These are phyloP conservation scores for Ploettnerulaceae sp. DNA, from an alignment of 2,329 filamentous ascomycete genomes.

Conservation along the genomic window DNA sequence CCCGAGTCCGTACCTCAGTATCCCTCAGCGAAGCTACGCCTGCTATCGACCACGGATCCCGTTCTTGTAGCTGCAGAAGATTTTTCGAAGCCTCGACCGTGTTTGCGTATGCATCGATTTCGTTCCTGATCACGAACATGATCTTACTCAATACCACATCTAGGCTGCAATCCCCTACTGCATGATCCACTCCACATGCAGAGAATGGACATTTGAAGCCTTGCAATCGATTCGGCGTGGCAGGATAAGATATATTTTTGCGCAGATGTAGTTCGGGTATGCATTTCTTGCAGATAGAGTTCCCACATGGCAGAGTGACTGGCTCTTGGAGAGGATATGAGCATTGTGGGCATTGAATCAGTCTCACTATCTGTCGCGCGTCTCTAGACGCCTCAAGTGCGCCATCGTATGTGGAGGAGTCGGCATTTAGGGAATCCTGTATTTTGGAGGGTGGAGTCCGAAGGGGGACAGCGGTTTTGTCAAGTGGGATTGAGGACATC, in stretches of 20 bases:
- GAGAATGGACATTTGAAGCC: slow-evolving; percentile 71
- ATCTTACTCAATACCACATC: slow-evolving; percentile 74
- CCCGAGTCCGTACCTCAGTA: slow-evolving; percentile 32
- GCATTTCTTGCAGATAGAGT: slow-evolving; percentile 70
- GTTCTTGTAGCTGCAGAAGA: slow-evolving; percentile 38
- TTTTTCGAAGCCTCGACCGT: slow-evolving; percentile 35
- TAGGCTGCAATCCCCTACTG: slow-evolving; percentile 67
- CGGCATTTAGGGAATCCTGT: background rate
- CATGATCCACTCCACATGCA: slow-evolving; percentile 66
- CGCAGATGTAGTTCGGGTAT: slow-evolving; percentile 62
- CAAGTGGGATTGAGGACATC: slow-evolving; percentile 26
- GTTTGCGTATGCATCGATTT: slow-evolving; percentile 42
- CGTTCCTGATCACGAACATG: slow-evolving; percentile 53
- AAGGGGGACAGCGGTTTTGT: slow-evolving; percentile 16
- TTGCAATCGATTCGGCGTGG: slow-evolving; percentile 57
- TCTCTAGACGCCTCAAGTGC: slow-evolving; percentile 47
- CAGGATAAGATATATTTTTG: slow-evolving; percentile 72
- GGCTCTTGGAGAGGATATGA: slow-evolving; percentile 60
- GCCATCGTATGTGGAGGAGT: slow-evolving; percentile 8
- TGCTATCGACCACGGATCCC: slow-evolving; percentile 39
- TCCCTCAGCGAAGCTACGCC: slow-evolving; percentile 40
- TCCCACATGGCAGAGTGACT: slow-evolving; percentile 75
- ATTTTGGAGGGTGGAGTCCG: slow-evolving; percentile 15
- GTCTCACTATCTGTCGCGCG: slow-evolving; percentile 60
- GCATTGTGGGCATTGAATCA: slow-evolving; percentile 75